Evolutionary conservation across 805 yeast species (phyloP).

Genomic region (Saccharomyces eubayanus): DNA sequence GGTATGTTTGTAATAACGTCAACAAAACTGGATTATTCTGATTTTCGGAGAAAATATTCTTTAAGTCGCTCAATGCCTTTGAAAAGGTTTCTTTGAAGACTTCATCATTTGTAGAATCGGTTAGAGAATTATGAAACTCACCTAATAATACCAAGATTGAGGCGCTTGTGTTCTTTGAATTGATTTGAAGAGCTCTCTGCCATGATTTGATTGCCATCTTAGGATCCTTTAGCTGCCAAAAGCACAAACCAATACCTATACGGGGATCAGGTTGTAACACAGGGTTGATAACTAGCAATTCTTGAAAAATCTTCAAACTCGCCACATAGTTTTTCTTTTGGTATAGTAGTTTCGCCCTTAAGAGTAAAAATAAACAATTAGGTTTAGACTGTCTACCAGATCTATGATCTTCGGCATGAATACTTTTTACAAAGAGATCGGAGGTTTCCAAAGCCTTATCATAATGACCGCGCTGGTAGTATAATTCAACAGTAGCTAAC

Average conservation of each 20-base stretch:
- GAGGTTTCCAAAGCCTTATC: constrained; percentile 66
- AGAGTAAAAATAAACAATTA: constrained; percentile 69
- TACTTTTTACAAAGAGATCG: constrained; percentile 46
- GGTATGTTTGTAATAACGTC: constrained; percentile 59
- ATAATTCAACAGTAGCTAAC: constrained; percentile 62
- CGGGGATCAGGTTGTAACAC: constrained; percentile 82
- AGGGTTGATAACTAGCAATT: constrained; percentile 68
- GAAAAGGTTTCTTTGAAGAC: constrained; percentile 56
- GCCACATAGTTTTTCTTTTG: constrained; percentile 61
- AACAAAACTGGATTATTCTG: constrained; percentile 54
- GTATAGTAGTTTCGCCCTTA: constrained; percentile 75
- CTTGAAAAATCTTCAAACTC: constrained; percentile 79
- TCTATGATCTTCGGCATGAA: constrained; percentile 30
- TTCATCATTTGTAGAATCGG: constrained; percentile 39
- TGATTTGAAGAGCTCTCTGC: constrained; percentile 66
- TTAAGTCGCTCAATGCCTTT: constrained; percentile 44
- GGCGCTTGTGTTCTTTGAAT: constrained; percentile 52
- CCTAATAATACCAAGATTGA: constrained; percentile 59
- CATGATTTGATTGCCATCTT: constrained; percentile 74
- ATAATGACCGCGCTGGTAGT: constrained; percentile 48
- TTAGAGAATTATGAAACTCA: constrained; percentile 53
- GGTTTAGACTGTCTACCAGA: constrained; percentile 39
- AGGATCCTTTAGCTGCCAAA: constrained; percentile 77
- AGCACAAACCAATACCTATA: constrained; percentile 89
- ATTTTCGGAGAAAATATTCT: constrained; percentile 32